Percentiles rank a stretch among this genome's conserved stretches.
Conservation (phyloP, 2,329 filamentous ascomycete species). For the Podosphaera xanthii region DNA sequence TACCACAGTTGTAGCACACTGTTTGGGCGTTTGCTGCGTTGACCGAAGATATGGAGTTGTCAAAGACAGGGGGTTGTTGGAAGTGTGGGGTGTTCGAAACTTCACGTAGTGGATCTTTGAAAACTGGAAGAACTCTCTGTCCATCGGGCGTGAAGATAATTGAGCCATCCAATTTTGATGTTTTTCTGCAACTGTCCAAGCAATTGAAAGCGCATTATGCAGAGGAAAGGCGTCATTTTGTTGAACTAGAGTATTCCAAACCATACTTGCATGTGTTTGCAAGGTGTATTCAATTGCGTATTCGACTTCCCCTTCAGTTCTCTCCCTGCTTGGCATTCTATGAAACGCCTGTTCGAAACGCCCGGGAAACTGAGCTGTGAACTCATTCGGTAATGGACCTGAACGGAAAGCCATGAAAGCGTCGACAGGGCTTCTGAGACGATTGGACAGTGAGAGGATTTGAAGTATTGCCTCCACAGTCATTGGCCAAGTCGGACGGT, state of each 20-base stretch:
- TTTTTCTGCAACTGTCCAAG: background rate
- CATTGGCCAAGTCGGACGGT: background rate
- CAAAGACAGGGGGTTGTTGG: background rate
- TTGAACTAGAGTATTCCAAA: background rate
- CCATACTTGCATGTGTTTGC: background rate
- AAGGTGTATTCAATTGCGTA: background rate
- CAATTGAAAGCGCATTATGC: background rate
- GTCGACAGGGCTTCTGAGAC: background rate
- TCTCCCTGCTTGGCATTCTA: background rate
- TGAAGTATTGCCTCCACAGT: background rate
- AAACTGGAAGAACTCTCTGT: background rate
- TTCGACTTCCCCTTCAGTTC: background rate
- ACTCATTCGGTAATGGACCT: background rate
- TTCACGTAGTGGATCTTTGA: background rate
- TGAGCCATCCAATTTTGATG: background rate
- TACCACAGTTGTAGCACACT: background rate
- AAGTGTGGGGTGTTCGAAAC: background rate
- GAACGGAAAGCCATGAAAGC: background rate
- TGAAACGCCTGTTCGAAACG: background rate
- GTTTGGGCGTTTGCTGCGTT: background rate
- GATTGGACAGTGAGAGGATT: background rate
- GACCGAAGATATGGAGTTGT: background rate
- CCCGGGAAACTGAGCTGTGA: background rate
- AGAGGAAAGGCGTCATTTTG: background rate
- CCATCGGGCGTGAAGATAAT: background rate